These are phyloP conservation scores for Zizania latifolia DNA, from an alignment of 176 grass and related monocot species.

Conservation along the genomic window DNA sequence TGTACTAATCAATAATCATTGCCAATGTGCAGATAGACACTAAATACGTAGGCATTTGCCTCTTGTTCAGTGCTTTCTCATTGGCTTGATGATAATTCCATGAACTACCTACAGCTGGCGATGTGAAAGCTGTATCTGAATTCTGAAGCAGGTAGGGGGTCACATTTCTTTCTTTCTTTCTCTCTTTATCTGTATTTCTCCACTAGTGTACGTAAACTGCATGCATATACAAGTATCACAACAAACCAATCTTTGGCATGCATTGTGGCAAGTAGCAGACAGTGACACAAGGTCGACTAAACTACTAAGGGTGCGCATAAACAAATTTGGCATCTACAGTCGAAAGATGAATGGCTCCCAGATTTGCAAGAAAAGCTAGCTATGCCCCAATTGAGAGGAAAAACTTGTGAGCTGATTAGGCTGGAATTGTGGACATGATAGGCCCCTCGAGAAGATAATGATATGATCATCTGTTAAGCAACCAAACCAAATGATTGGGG, in stretches of 20 bases:
- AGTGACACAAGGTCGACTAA: constrained; percentile 31
- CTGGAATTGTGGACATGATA: constrained; percentile 15
- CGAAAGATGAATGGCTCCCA: neutral
- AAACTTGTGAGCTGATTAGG: constrained; percentile 18
- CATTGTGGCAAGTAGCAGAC: constrained; percentile 32
- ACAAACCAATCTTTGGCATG: neutral
- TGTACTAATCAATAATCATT: constrained; percentile 42
- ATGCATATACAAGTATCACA: constrained; percentile 15
- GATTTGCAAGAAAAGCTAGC: constrained; percentile 14
- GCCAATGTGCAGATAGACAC: constrained; percentile 11
- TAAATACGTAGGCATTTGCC: neutral
- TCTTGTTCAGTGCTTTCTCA: constrained; percentile 4
- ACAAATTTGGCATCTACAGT: neutral
- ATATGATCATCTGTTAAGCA: constrained; percentile 29
- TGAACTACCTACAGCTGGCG: constrained; percentile 28
- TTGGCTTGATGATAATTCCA: constrained; percentile 16
- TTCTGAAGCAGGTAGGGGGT: constrained; percentile 31
- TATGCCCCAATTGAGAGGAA: neutral
- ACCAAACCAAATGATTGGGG: constrained; percentile 40
- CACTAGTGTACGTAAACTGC: constrained; percentile 17
- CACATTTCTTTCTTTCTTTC: constrained; percentile 31
- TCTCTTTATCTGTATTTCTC: constrained; percentile 16
- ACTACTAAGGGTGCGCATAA: constrained; percentile 2
- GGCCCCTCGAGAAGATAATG: constrained; percentile 12
- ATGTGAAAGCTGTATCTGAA: constrained; percentile 15